Evolutionary conservation across 768 basidiomycete species (phyloP), one percentile per base, ranked within the genome.

Genomic region (Leucosporidium creatinivorum): DNA sequence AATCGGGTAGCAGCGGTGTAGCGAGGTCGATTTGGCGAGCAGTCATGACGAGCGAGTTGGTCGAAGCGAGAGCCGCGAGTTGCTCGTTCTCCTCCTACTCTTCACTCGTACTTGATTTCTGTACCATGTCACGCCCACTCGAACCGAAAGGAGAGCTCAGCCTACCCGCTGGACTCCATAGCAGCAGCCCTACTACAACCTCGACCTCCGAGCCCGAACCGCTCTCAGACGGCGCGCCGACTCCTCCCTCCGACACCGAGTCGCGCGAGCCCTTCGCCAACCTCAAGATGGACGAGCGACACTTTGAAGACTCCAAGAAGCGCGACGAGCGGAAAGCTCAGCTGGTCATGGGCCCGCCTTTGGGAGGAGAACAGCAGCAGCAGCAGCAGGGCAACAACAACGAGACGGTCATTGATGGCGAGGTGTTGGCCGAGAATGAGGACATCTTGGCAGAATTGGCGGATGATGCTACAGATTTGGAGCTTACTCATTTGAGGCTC

Each of bases 401-500:
- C n/a, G 67, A 69, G 44, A 28, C 39, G 54, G 68, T 73, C 28
- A 57, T 65, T 36, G 65, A 58, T 15, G 71, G 71, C 0, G 44
- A 73, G 26, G n/a, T 48, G n/a, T 26, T 73, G 33, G 71, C 63
- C 1, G 63, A 59, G 56, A 73, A 73, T 57, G 65, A 73, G 55
- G 68, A 66, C 56, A 61, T 73, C 36, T 63, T 73, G 33, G 62
- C 65, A 5, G 66, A 69, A 26, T 36, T 64, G 2, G 57, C 58
- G 30, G 71, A 73, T 57, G 68, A 69, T 54, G 65, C 71, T 44
- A 26, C 52, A 28, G 75, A 76, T 50, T 65, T 76, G 28, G 75
- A 76, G 58, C 51, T 76, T 28, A 76, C 75, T 7, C 75, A 76
- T 56, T 51, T 70, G 0, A 57, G 75, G 31, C 25, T 76, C 19